Percentiles rank a stretch among this genome's conserved stretches.
Conservation (phyloP, 257 asterid genomes). For the Knoxia roxburghii region DNA sequence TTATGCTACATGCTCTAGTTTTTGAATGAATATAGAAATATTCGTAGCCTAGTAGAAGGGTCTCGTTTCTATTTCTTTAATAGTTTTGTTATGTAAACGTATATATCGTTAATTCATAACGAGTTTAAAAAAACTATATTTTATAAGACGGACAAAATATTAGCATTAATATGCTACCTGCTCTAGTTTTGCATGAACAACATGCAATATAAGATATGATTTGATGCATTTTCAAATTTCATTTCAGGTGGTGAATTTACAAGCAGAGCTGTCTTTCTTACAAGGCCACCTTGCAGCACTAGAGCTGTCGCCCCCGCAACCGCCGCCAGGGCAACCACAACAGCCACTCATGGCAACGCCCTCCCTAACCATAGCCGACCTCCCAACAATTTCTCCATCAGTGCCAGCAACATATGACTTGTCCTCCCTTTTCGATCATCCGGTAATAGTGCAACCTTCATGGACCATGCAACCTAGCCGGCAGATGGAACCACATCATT, state of each 20-base stretch:
- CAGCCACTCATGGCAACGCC: slow-evolving; percentile 30
- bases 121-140: too few relatives aligned
- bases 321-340: slow-evolving; percentile 31
- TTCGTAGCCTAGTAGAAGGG: too few relatives aligned
- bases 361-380: slow-evolving; percentile 44
- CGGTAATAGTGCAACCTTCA: slow-evolving; percentile 42
- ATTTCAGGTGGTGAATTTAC: slow-evolving; percentile 69
- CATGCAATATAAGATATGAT: too few relatives aligned
- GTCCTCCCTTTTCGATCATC: slow-evolving; percentile 60
- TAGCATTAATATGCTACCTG: too few relatives aligned
- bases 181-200: too few relatives aligned
- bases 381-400: slow-evolving; percentile 35
- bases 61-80: too few relatives aligned
- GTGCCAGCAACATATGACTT: slow-evolving; percentile 55
- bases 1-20: too few relatives aligned
- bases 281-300: slow-evolving; percentile 75
- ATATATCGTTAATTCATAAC: too few relatives aligned
- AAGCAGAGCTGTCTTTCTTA: slow-evolving; percentile 67
- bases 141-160: too few relatives aligned
- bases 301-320: slow-evolving; percentile 63
- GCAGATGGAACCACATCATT: slow-evolving; percentile 38
- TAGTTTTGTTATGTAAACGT: too few relatives aligned
- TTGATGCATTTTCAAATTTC: too few relatives aligned
- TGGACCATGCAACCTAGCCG: slow-evolving; percentile 49
- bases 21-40: too few relatives aligned